These are phyloP conservation scores for Fomitiporia mediterranea DNA, from an alignment of 1,284 basidiomycete species.

Conservation along the genomic window DNA sequence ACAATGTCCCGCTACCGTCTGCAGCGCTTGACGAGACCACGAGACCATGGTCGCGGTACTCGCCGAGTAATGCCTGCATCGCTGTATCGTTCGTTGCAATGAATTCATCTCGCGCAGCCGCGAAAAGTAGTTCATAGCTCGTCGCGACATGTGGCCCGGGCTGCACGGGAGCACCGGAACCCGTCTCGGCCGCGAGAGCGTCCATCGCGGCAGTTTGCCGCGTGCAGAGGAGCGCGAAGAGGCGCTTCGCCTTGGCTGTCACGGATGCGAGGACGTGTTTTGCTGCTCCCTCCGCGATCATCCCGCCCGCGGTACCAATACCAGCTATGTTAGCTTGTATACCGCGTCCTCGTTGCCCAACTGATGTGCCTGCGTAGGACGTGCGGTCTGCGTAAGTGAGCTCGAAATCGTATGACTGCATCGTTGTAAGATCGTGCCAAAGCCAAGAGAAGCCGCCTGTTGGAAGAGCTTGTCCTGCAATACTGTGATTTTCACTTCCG, in stretches of 20 bases:
- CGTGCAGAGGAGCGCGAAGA: conserved; percentile 66
- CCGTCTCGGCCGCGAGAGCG: conserved; percentile 23
- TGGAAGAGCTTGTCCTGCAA: conserved; percentile 24
- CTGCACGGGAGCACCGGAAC: conserved; percentile 23
- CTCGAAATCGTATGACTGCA: conserved; percentile 77
- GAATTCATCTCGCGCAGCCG: conserved; percentile 69
- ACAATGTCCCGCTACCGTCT: conserved; percentile 53
- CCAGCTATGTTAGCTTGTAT: conserved; percentile 17
- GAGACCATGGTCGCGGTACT: conserved; percentile 86
- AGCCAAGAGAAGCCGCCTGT: conserved; percentile 72
- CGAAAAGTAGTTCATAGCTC: conserved; percentile 61
- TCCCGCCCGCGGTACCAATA: conserved; percentile 26
- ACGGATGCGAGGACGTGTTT: conserved; percentile 82
- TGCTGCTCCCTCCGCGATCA: conserved; percentile 77
- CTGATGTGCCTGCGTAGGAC: conserved; percentile 51
- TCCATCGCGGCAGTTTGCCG: conserved; percentile 61
- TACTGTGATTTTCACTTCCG: conserved; percentile 30
- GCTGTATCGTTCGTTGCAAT: conserved; percentile 85
- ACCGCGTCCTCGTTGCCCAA: conserved; percentile 31
- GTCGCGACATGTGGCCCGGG: conserved; percentile 45
- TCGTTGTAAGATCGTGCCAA: conserved; percentile 86
- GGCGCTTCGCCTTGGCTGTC: conserved; percentile 78
- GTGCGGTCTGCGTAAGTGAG: conserved; percentile 62
- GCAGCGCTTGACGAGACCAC: conserved; percentile 48
- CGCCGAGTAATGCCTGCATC: conserved; percentile 73